Conservation (phyloP, 805 yeast species). For the Barnettozyma sp. region DNA sequence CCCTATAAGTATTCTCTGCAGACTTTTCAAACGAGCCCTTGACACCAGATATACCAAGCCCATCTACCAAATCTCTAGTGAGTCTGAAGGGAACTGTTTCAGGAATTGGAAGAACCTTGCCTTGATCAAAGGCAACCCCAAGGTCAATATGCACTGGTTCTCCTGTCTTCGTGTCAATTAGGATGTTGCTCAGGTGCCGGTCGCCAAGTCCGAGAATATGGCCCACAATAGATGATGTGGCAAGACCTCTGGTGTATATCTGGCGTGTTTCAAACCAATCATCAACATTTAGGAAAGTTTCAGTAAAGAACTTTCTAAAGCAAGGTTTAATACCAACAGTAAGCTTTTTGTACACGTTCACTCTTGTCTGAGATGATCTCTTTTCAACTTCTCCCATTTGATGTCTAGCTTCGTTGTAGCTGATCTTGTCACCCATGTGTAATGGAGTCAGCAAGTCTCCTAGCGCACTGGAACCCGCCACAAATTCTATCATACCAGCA, state of each 20-base stretch:
- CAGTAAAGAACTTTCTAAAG: constrained; percentile 62
- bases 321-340: constrained; percentile 53
- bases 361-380: constrained; percentile 36
- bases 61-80: constrained; percentile 87
- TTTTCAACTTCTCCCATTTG: constrained; percentile 55
- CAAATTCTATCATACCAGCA: constrained; percentile 89
- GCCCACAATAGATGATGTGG: constrained; percentile 82
- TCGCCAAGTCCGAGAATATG: constrained; percentile 90
- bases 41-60: constrained; percentile 81
- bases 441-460: constrained; percentile 59
- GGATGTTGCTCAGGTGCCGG: constrained; percentile 84
- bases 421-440: constrained; percentile 49
- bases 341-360: constrained; percentile 41
- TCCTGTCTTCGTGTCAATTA: constrained; percentile 75
- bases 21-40: constrained; percentile 69
- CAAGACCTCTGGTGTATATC: constrained; percentile 69
- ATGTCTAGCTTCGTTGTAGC: constrained; percentile 51
- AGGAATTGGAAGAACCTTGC: constrained; percentile 74
- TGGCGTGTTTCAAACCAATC: constrained; percentile 66
- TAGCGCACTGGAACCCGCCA: constrained; percentile 64
- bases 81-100: constrained; percentile 91
- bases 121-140: constrained; percentile 96
- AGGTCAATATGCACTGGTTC: constrained; percentile 94
- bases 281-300: constrained; percentile 57
- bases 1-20: constrained; percentile 67